Conservation (phyloP, 345 rosid species). For the Camelina neglecta region DNA sequence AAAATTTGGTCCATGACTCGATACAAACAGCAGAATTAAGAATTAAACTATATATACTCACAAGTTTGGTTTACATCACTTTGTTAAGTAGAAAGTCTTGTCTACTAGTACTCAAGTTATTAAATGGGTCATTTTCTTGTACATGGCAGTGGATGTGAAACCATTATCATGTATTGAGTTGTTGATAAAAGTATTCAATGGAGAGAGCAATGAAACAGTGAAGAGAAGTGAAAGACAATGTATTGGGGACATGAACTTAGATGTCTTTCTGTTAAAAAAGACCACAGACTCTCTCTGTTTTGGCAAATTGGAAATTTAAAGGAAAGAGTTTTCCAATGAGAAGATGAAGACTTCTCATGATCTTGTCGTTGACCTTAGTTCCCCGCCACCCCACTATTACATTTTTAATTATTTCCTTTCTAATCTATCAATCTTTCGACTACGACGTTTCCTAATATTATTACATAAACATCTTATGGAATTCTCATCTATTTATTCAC, state of each 20-base stretch:
- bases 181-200: no score
- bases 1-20: background rate
- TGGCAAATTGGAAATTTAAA: conserved; percentile 22
- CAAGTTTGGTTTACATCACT: conserved; percentile 20
- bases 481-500: conserved; percentile 29
- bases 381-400: conserved; percentile 32
- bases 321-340: conserved; percentile 42
- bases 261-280: conserved; percentile 39
- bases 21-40: conserved; percentile 8
- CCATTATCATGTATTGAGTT: no score
- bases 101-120: background rate
- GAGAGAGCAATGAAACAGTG: conserved; percentile 31
- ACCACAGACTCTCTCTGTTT: conserved; percentile 26
- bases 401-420: conserved; percentile 3
- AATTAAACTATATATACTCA: background rate
- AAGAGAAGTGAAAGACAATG: conserved; percentile 35
- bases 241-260: conserved; percentile 39
- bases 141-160: background rate
- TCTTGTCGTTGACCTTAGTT: conserved; percentile 38
- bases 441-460: conserved; percentile 27
- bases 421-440: conserved; percentile 26
- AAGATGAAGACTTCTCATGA: conserved; percentile 42
- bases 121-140: background rate
- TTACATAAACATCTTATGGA: conserved; percentile 10
- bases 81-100: background rate